phyloP scores from a whole-genome alignment of 2,329 filamentous ascomycete genomes.

The Colletotrichum sp. region DNA sequence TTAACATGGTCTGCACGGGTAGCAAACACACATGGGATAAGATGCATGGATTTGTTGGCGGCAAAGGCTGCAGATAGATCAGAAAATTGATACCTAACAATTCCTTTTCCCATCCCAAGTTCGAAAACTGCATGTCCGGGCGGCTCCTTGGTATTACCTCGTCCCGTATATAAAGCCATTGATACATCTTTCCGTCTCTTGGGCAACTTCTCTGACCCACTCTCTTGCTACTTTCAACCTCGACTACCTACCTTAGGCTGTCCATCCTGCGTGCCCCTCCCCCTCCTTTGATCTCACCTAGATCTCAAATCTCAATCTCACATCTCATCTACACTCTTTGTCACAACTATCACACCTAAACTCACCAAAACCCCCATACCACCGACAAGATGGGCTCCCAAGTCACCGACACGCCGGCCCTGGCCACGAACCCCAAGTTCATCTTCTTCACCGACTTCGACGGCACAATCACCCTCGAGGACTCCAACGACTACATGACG shows the following conservation, averaged over 20 bases:
- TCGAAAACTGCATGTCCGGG: neutral
- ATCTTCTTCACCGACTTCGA: conserved; percentile 99
- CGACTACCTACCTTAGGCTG: neutral
- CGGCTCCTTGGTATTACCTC: neutral
- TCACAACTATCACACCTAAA: neutral
- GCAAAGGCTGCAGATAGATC: neutral
- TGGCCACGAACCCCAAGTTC: conserved; percentile 77
- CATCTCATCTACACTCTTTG: neutral
- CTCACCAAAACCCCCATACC: neutral
- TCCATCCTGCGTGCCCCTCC: conserved; percentile 4
- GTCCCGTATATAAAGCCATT: neutral
- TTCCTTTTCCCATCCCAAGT: neutral
- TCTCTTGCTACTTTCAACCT: neutral
- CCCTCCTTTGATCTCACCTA: neutral
- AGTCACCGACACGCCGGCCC: conserved; percentile 55
- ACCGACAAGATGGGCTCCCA: conserved; percentile 46
- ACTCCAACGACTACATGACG: conserved; percentile 76
- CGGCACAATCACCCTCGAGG: conserved; percentile 83
- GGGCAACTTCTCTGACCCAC: neutral
- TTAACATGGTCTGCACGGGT: neutral
- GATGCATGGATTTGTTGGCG: neutral
- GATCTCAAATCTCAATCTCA: neutral
- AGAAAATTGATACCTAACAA: neutral
- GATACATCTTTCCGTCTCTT: neutral
- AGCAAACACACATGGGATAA: neutral